These are phyloP conservation scores for Chloromonas sp. DNA, from an alignment of 163 green algal species.

Conservation along the genomic window DNA sequence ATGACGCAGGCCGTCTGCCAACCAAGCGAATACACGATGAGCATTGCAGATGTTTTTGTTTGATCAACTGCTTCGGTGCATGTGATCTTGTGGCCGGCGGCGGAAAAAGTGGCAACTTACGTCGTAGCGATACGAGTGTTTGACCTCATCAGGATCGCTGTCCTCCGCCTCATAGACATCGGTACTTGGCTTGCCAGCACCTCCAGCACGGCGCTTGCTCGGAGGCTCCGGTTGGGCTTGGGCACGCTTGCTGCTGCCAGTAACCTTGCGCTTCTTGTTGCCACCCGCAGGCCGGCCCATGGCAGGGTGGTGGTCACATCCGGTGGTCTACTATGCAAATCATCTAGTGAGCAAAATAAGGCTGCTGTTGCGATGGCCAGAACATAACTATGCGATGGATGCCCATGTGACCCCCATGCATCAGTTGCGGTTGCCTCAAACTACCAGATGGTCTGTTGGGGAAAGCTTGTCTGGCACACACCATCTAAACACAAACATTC, in stretches of 20 bases:
- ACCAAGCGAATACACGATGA: background rate
- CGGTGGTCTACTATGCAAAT: too few relatives aligned
- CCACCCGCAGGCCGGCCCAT: too few relatives aligned
- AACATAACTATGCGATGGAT: too few relatives aligned
- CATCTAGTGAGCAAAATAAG: too few relatives aligned
- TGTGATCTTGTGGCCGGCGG: background rate
- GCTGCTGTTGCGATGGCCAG: too few relatives aligned
- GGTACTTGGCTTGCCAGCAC: background rate
- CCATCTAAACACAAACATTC: too few relatives aligned
- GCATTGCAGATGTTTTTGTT: background rate
- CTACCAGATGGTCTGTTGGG: too few relatives aligned
- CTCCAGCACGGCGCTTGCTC: background rate
- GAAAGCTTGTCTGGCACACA: too few relatives aligned
- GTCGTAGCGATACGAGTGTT: conserved; percentile 56
- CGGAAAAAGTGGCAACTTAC: conserved; percentile 37
- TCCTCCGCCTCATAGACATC: conserved; percentile 75
- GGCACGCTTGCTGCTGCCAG: background rate
- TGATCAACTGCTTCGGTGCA: background rate
- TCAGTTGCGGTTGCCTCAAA: too few relatives aligned
- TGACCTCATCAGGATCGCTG: conserved; percentile 56
- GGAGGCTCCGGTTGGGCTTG: too few relatives aligned
- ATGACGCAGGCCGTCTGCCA: background rate
- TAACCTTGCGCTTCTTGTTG: background rate
- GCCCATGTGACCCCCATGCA: too few relatives aligned
- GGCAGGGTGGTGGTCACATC: too few relatives aligned